Conservation (phyloP, 768 basidiomycete genomes). For the Porphyrellus cyaneotinctus region DNA sequence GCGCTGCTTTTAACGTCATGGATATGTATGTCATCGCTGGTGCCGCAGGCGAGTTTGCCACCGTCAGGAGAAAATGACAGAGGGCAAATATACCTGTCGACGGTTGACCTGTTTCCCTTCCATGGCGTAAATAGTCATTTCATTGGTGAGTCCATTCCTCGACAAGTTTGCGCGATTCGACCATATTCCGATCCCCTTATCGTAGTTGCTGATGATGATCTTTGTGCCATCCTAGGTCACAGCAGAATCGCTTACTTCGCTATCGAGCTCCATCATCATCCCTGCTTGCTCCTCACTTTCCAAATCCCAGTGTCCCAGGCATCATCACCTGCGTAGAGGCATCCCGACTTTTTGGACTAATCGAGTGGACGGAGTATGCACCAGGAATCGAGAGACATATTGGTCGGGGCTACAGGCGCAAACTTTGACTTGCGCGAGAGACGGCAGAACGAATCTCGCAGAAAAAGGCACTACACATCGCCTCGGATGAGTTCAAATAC, state of each 20-base stretch:
- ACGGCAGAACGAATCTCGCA: too few species aligned
- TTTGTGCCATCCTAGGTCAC: constrained; percentile 1
- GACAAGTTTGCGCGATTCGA: not conserved
- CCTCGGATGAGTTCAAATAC: too few species aligned
- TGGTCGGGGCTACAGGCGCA: not conserved
- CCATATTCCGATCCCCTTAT: constrained; percentile 1
- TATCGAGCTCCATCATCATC: not conserved
- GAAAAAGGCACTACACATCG: too few species aligned
- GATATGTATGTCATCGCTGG: not conserved
- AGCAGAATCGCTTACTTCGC: not conserved
- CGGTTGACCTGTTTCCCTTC: not conserved
- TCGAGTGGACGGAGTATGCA: not conserved
- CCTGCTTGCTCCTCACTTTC: constrained; percentile 7
- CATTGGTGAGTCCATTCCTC: not conserved
- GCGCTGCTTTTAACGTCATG: not conserved
- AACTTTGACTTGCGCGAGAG: too few species aligned
- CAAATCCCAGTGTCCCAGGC: constrained; percentile 1
- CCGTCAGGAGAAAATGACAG: not conserved
- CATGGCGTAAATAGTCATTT: not conserved
- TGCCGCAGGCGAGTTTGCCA: not conserved
- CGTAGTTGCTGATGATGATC: not conserved
- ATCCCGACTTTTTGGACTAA: constrained; percentile 8
- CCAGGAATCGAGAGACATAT: not conserved
- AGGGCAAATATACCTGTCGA: not conserved
- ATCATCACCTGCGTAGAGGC: too few species aligned